phyloP scores from a whole-genome alignment of 176 grass and related monocot genomes.

The Ensete ventricosum region DNA sequence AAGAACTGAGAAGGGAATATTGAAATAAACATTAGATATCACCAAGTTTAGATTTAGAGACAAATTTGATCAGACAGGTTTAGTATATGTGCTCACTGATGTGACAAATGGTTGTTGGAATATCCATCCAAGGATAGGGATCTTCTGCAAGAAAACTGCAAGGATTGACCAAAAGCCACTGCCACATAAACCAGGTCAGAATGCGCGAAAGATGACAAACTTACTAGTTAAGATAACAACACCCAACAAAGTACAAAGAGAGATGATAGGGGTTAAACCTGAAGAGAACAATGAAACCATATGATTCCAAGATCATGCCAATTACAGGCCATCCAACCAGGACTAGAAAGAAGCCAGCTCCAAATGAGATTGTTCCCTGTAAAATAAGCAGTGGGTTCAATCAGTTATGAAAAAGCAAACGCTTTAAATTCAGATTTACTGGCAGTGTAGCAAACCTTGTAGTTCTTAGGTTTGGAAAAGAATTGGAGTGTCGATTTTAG shows the following conservation, averaged over 20 bases:
- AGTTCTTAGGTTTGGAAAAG: slow-evolving; percentile 82
- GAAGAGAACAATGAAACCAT: slow-evolving; percentile 71
- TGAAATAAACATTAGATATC: background rate
- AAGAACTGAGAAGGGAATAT: slow-evolving; percentile 27
- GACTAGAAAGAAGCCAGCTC: slow-evolving; percentile 55
- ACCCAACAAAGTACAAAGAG: background rate
- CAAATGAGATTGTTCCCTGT: slow-evolving; percentile 75
- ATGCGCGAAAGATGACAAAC: background rate
- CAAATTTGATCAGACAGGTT: background rate
- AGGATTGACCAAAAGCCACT: slow-evolving; percentile 79
- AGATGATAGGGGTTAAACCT: slow-evolving; percentile 29
- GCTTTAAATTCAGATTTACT: background rate
- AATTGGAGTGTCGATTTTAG: slow-evolving; percentile 69
- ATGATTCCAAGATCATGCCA: slow-evolving; percentile 63
- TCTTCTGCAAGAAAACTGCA: slow-evolving; percentile 69
- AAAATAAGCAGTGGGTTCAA: background rate
- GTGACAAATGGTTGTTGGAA: slow-evolving; percentile 73
- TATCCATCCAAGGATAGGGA: slow-evolving; percentile 58
- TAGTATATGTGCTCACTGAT: slow-evolving; percentile 35
- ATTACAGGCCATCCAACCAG: slow-evolving; percentile 57
- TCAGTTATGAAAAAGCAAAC: background rate
- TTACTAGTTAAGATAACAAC: background rate
- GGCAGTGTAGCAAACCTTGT: slow-evolving; percentile 34
- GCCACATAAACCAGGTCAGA: slow-evolving; percentile 26
- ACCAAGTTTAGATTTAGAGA: background rate